Evolutionary conservation across 2,329 filamentous ascomycete species (phyloP).

Genomic region (Gnomoniopsis smithogilvyi): DNA sequence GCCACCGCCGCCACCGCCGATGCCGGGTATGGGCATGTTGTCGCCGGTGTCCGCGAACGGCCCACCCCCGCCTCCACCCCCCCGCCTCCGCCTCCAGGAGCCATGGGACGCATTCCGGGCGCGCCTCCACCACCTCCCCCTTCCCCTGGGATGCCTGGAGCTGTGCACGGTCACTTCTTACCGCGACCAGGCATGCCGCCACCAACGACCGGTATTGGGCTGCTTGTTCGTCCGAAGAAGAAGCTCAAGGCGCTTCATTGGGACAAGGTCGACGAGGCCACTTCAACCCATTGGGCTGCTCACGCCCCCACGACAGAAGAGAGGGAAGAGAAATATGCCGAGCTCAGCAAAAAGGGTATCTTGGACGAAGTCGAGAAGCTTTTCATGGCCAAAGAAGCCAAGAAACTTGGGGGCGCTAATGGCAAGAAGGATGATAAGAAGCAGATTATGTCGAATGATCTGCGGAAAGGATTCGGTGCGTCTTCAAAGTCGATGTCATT

Average conservation of each 20-base stretch:
- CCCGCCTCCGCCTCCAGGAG: conserved; percentile 40
- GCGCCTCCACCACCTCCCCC: conserved; percentile 14
- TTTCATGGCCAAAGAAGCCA: conserved; percentile 96
- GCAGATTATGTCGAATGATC: conserved; percentile 87
- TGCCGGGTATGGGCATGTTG: conserved; percentile 26
- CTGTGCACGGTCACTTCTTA: conserved; percentile 74
- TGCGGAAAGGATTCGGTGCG: conserved; percentile 81
- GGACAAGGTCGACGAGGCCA: conserved; percentile 94
- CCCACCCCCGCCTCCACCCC: conserved; percentile 38
- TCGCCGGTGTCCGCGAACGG: conserved; percentile 20
- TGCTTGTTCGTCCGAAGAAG: conserved; percentile 91
- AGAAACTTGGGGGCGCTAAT: conserved; percentile 68
- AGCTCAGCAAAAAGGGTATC: conserved; percentile 90
- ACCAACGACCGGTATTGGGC: conserved; percentile 56
- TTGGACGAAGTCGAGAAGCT: conserved; percentile 96
- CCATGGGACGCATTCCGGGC: conserved; percentile 27
- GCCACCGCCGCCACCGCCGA: conserved; percentile 47
- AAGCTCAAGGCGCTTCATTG: conserved; percentile 99
- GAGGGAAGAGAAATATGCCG: conserved; percentile 92
- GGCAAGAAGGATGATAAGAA: conserved; percentile 93
- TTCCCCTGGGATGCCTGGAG: conserved; percentile 50
- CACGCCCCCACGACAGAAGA: conserved; percentile 83
- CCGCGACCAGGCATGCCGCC: conserved; percentile 57
- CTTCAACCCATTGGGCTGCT: conserved; percentile 88
- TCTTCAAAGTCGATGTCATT: neutral